phyloP scores from a whole-genome alignment of 192 early-diverging fungal genomes.

The Pilobolus umbonatus region DNA sequence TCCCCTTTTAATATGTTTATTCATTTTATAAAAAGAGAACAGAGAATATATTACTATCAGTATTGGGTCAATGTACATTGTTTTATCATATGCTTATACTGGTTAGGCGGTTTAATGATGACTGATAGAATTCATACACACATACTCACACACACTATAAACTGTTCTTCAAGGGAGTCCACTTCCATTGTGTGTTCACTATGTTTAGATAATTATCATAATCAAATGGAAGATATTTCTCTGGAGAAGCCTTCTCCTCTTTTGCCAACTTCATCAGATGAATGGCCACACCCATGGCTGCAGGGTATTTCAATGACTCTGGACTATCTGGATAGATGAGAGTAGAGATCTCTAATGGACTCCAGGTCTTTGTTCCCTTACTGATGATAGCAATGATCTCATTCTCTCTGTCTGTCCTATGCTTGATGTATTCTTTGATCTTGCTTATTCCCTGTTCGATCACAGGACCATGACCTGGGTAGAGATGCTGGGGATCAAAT shows the following conservation, averaged over 20 bases:
- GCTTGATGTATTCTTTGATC: conserved; percentile 72
- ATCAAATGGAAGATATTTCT: neutral
- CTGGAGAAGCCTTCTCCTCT: conserved; percentile 34
- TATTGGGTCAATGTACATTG: neutral
- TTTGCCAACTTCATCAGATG: conserved; percentile 53
- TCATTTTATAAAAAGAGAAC: neutral
- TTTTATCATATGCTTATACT: conserved; percentile 1
- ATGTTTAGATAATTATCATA: conserved; percentile 2
- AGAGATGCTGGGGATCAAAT: conserved; percentile 38
- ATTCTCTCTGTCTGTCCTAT: conserved; percentile 70
- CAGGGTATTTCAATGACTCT: conserved; percentile 40
- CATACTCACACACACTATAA: too few relatives aligned
- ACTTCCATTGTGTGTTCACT: neutral
- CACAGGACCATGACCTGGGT: conserved; percentile 72
- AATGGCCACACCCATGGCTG: conserved; percentile 44
- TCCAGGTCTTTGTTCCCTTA: conserved; percentile 14
- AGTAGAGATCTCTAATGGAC: conserved; percentile 46
- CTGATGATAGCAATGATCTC: conserved; percentile 58
- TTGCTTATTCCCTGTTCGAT: conserved; percentile 58
- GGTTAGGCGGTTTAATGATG: too few relatives aligned
- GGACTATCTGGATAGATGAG: conserved; percentile 56
- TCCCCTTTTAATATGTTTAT: too few relatives aligned
- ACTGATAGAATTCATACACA: too few relatives aligned
- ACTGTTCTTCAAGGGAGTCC: too few relatives aligned
- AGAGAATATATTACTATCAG: neutral